Evolutionary conservation across 495 filamentous ascomycete species (phyloP).

Genomic region (Penicillium subrubescens): DNA sequence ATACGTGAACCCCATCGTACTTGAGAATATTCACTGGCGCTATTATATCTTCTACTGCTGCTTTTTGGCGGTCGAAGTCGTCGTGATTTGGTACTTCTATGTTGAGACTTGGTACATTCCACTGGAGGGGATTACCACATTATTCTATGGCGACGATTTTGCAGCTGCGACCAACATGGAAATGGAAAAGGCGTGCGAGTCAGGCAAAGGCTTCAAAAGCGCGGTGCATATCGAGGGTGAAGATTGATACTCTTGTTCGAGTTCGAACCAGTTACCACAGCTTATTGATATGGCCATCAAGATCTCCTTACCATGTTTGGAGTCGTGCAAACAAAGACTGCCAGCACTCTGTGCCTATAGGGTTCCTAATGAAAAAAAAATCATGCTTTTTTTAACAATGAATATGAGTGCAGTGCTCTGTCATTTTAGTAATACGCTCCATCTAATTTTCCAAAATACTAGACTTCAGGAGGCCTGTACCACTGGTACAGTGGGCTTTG

Average conservation of each 20-base stretch:
- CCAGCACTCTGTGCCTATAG: too few species aligned
- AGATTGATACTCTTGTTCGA: neutral
- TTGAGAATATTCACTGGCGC: slow-evolving; percentile 59
- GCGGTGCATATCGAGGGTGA: neutral
- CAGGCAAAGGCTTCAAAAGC: slow-evolving; percentile 4
- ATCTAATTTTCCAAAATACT: too few species aligned
- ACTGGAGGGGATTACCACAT: slow-evolving; percentile 64
- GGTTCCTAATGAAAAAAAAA: too few species aligned
- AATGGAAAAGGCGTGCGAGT: slow-evolving; percentile 17
- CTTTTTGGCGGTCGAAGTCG: slow-evolving; percentile 61
- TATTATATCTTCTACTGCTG: slow-evolving; percentile 66
- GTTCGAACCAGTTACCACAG: neutral
- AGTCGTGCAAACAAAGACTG: too few species aligned
- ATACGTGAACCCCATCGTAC: slow-evolving; percentile 62
- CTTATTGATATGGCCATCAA: neutral
- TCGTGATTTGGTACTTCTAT: slow-evolving; percentile 66
- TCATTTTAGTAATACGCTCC: too few species aligned
- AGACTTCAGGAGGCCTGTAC: too few species aligned
- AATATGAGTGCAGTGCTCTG: too few species aligned
- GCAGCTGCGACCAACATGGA: slow-evolving; percentile 33
- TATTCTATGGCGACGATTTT: slow-evolving; percentile 62
- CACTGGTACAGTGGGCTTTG: too few species aligned
- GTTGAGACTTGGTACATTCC: slow-evolving; percentile 66
- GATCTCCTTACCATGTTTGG: neutral
- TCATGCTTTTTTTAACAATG: too few species aligned